Evolutionary conservation across 208 protist genomes (phyloP).

Genomic region (Trypanosoma platydactyli): DNA sequence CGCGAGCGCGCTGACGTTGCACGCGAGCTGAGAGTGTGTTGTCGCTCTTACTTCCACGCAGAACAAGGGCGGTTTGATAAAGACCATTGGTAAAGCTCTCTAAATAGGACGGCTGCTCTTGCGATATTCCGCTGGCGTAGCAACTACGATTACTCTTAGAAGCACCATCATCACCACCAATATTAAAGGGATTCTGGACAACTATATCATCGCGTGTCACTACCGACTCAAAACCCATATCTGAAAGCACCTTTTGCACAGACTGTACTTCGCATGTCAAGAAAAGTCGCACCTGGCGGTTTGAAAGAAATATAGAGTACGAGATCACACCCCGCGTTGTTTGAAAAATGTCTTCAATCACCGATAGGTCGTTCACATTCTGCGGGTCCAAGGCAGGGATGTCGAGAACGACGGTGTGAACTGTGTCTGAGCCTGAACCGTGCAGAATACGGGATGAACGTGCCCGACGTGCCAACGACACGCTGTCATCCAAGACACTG

Average conservation of each 20-base stretch:
- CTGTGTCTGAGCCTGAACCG: slow-evolving; percentile 39
- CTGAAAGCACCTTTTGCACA: slow-evolving; percentile 47
- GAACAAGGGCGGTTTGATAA: slow-evolving; percentile 61
- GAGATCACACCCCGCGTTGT: slow-evolving; percentile 77
- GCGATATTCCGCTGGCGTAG: slow-evolving; percentile 30
- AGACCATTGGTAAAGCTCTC: slow-evolving; percentile 56
- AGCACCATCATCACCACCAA: slow-evolving; percentile 14
- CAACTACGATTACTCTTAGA: slow-evolving; percentile 57
- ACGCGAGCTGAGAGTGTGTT: slow-evolving; percentile 68
- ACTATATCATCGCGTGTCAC: slow-evolving; percentile 47
- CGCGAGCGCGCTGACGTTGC: slow-evolving; percentile 44
- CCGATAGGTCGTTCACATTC: slow-evolving; percentile 60
- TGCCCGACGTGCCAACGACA: not conserved
- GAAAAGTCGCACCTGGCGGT: slow-evolving; percentile 64
- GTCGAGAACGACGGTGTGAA: slow-evolving; percentile 70
- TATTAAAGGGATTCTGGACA: slow-evolving; percentile 26
- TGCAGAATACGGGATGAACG: slow-evolving; percentile 18
- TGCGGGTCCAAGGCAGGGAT: slow-evolving; percentile 65
- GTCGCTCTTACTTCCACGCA: slow-evolving; percentile 31
- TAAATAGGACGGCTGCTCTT: slow-evolving; percentile 55
- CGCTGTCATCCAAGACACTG: slow-evolving; percentile 11
- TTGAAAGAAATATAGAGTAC: slow-evolving; percentile 71
- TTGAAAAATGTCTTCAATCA: slow-evolving; percentile 82
- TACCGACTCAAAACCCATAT: slow-evolving; percentile 58
- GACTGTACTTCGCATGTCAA: slow-evolving; percentile 40